Evolutionary conservation across 768 basidiomycete species (phyloP), one percentile per base, ranked within the genome.

Genomic region (Suillus alpinus): DNA sequence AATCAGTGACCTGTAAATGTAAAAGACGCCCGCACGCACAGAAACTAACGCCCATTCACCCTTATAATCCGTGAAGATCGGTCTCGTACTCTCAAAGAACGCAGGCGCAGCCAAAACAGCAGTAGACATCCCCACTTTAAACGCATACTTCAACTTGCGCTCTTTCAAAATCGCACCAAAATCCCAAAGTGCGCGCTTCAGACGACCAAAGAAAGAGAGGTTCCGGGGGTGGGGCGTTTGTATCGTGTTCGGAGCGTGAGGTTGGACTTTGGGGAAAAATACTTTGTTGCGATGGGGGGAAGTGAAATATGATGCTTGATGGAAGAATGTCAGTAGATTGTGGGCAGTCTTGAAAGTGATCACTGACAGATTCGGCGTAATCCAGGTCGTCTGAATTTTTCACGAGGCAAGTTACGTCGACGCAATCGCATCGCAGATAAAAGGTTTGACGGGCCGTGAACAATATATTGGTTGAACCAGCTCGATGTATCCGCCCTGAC

Each of bases 21-120:
- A 53, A 1, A 3, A 39, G 13, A 9, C 13, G 14, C 18, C 16
- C 44, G 39, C 32, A 77, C 83, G 69, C 63, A 92, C 94, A 49
- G 95, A 95, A 57, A 98, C 92, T 68, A 99, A 76, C 1, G 94
- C 94, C 96, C 96, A 99, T 75, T 98, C 94, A 39, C 95, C 95
- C 67, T 87, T 84, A 66, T 89, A 94, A 51, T 87, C 83, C 46
- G 92, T 78, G 68, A 97, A 98, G 4, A 85, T 73, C 5, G 87
- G 88, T 29, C 95, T 80, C 1, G 91, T 95, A 18, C 73, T 63
- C 57, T 91, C 89, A 61, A 92, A 87, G 74, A 96, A 98, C 0
- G 95, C 95, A 2, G 95, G 95, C 0, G 89, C 81, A 0, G 95
- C 89, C 4, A 98, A 78, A 29, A 97, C 74, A 0, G 92, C 90